phyloP scores from a whole-genome alignment of 768 basidiomycete species.

The Mycena haematopus region DNA sequence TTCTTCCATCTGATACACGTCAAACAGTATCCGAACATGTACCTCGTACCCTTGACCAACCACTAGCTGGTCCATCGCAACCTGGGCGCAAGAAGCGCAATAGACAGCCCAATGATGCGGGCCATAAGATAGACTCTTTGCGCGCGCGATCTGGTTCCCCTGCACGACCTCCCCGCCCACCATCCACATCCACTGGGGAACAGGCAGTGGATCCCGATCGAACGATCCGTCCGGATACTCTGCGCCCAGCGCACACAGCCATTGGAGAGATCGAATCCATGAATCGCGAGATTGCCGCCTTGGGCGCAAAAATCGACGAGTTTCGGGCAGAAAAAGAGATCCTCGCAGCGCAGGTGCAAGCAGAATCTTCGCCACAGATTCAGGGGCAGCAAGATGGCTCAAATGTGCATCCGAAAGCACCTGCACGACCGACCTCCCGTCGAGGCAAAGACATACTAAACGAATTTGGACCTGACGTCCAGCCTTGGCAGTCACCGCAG shows the following conservation, averaged over 20 bases:
- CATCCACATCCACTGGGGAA: background rate
- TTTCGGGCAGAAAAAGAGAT: constrained; percentile 45
- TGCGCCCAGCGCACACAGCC: background rate
- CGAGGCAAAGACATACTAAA: background rate
- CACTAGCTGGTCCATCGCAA: background rate
- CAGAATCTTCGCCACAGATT: background rate
- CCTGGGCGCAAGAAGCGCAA: background rate
- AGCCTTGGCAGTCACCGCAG: background rate
- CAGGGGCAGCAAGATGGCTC: background rate
- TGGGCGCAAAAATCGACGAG: constrained; percentile 43
- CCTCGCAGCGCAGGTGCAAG: constrained; percentile 17
- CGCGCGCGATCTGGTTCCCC: background rate
- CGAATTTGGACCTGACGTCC: background rate
- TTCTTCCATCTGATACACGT: background rate
- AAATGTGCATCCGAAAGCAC: background rate
- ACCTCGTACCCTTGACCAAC: background rate
- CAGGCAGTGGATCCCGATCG: constrained; percentile 6
- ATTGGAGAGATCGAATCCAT: constrained; percentile 28
- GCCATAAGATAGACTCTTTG: background rate
- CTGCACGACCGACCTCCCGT: background rate
- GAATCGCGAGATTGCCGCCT: constrained; percentile 42
- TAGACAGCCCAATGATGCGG: background rate
- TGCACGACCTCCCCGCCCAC: background rate
- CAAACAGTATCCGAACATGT: background rate
- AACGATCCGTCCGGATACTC: constrained; percentile 14